Conservation (phyloP, 2,329 filamentous ascomycete genomes). For the Macrophomina tecta region DNA sequence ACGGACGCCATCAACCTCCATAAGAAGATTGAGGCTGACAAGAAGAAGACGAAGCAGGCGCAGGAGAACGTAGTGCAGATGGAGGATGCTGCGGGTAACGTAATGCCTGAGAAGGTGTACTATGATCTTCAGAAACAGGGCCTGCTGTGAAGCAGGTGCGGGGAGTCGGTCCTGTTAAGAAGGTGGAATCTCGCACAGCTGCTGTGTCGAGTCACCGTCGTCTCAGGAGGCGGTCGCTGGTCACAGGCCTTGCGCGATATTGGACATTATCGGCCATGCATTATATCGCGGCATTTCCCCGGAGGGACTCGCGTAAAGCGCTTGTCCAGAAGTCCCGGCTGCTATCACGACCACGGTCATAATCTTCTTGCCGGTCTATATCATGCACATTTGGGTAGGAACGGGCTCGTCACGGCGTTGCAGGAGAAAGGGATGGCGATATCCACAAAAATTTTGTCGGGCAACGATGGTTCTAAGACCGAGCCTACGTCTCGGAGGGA, state of each 20-base stretch:
- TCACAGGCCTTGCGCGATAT: conserved; percentile 2
- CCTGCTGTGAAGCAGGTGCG: conserved; percentile 62
- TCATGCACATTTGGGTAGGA: conserved; percentile 16
- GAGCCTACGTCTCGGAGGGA: neutral
- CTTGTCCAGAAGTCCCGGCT: conserved; percentile 3
- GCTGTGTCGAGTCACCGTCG: neutral
- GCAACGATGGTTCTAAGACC: neutral
- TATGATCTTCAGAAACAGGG: conserved; percentile 94
- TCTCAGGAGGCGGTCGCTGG: conserved; percentile 14
- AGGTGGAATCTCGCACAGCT: conserved; percentile 16
- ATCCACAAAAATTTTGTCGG: conserved; percentile 11
- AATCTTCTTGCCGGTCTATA: conserved; percentile 3
- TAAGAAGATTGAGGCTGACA: conserved; percentile 90
- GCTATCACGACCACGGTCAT: neutral
- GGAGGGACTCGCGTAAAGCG: neutral
- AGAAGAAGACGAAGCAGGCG: conserved; percentile 75
- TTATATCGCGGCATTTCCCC: conserved; percentile 18
- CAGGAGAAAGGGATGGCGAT: conserved; percentile 23
- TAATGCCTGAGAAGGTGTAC: conserved; percentile 99
- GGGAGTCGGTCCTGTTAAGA: neutral
- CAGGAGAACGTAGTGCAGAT: conserved; percentile 93
- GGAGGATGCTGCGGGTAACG: conserved; percentile 96
- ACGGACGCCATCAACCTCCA: conserved; percentile 86
- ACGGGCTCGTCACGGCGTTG: conserved; percentile 16
- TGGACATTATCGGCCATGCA: conserved; percentile 21